Percentiles rank a stretch among this genome's conserved stretches.
These are phyloP conservation scores for Trichoderma asperelloides DNA, from an alignment of 495 filamentous ascomycete species.

Conservation along the genomic window DNA sequence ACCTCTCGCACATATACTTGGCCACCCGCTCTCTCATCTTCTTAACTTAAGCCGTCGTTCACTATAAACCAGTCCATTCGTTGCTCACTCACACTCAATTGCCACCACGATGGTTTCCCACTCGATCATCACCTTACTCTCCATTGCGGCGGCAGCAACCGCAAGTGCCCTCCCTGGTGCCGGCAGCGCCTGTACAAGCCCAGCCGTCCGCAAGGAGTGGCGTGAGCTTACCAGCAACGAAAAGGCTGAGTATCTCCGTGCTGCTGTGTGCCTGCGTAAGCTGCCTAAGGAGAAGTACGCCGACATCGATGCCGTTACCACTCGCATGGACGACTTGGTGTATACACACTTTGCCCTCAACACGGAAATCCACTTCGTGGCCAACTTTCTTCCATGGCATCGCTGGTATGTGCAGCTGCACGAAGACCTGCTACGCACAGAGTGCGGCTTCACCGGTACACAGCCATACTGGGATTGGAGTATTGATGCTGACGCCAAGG, in stretches of 20 bases:
- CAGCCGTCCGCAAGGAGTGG: conserved; percentile 25
- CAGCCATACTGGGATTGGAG: conserved; percentile 36
- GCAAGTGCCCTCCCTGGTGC: conserved; percentile 1
- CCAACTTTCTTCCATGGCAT: conserved; percentile 36
- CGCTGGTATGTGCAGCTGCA: conserved; percentile 30
- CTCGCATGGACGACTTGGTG: conserved; percentile 19
- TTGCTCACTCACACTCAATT: neutral
- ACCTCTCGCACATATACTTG: too few species aligned
- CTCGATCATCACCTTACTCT: neutral
- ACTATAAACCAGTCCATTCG: too few species aligned
- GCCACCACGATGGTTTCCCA: too few species aligned
- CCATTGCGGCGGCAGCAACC: conserved; percentile 1
- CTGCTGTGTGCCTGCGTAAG: conserved; percentile 20
- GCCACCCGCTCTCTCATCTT: too few species aligned
- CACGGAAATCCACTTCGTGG: conserved; percentile 12
- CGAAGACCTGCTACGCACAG: conserved; percentile 28
- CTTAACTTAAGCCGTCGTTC: too few species aligned
- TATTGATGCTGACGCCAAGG: conserved; percentile 17
- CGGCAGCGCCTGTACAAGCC: conserved; percentile 7
- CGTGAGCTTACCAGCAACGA: conserved; percentile 17
- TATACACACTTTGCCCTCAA: conserved; percentile 4
- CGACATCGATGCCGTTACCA: conserved; percentile 13
- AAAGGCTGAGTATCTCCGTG: conserved; percentile 20
- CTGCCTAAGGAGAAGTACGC: conserved; percentile 16
- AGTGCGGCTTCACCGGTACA: conserved; percentile 28